Evolutionary conservation across 2,329 filamentous ascomycete species (phyloP).

Genomic region (Exserohilum rostratum): DNA sequence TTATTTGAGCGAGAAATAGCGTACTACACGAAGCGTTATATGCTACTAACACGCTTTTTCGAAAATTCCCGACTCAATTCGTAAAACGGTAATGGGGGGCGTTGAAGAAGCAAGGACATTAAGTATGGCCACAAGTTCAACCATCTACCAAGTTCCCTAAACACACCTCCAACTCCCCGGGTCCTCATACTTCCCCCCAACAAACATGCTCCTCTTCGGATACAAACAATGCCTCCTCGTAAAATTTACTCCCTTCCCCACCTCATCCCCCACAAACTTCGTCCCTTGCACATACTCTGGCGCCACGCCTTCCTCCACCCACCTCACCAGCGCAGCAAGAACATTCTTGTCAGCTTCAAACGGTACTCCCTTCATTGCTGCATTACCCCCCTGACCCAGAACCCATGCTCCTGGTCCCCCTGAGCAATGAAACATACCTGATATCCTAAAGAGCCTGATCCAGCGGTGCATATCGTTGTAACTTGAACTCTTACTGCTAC

Average conservation of each 20-base stretch:
- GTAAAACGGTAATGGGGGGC: no score
- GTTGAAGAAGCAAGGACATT: no score
- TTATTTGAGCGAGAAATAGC: no score
- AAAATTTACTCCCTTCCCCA: conserved; percentile 50
- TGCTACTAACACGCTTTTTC: no score
- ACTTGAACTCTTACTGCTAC: background rate
- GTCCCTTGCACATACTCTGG: conserved; percentile 46
- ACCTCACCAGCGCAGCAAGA: conserved; percentile 52
- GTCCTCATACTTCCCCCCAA: conserved; percentile 33
- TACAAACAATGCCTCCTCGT: conserved; percentile 56
- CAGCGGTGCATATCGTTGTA: conserved; percentile 36
- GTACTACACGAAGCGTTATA: no score
- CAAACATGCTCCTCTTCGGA: conserved; percentile 9
- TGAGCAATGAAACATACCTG: conserved; percentile 60
- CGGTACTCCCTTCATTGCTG: conserved; percentile 21
- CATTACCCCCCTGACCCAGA: conserved; percentile 34
- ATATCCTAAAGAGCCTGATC: conserved; percentile 58
- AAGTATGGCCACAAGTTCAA: background rate
- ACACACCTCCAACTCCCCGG: conserved; percentile 30
- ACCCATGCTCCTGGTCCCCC: conserved; percentile 54
- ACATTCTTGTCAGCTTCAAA: conserved; percentile 26
- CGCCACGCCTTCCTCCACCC: conserved; percentile 50
- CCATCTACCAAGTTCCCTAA: no score
- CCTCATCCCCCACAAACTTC: conserved; percentile 47
- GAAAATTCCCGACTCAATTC: no score